Evolutionary conservation across 2,329 filamentous ascomycete genomes (phyloP).

Genomic region (Dactylella cylindrospora): DNA sequence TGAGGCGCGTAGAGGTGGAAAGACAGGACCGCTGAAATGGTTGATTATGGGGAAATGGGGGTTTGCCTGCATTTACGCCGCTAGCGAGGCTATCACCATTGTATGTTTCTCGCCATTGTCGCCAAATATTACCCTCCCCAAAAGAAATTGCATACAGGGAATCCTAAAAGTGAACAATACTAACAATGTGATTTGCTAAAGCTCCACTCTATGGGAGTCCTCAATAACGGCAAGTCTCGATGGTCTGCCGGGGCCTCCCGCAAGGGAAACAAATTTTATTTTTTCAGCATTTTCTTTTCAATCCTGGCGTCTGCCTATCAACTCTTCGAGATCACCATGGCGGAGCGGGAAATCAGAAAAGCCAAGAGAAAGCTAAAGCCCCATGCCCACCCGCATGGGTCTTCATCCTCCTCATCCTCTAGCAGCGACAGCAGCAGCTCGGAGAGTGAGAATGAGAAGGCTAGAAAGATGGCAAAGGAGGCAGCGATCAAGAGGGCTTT

Average conservation of each 20-base stretch:
- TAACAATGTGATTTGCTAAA: neutral
- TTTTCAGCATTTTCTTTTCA: constrained; percentile 34
- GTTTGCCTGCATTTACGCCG: constrained; percentile 36
- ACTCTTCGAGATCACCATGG: constrained; percentile 33
- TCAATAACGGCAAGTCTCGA: constrained; percentile 23
- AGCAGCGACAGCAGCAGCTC: constrained; percentile 1
- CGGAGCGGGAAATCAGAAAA: constrained; percentile 16
- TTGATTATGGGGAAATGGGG: constrained; percentile 42
- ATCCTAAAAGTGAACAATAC: too few relatives aligned
- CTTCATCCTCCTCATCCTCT: constrained; percentile 10
- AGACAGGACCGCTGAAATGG: constrained; percentile 38
- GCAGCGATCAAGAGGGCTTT: constrained; percentile 11
- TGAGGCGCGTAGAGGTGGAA: constrained; percentile 28
- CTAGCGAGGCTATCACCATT: constrained; percentile 36
- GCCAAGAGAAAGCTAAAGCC: constrained; percentile 15
- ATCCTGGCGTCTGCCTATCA: constrained; percentile 38
- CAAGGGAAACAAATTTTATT: constrained; percentile 40
- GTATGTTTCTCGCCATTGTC: constrained; percentile 9
- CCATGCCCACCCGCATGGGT: constrained; percentile 10
- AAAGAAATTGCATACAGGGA: too few relatives aligned
- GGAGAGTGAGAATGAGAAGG: neutral
- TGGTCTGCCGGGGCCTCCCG: constrained; percentile 24
- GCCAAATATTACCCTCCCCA: too few relatives aligned
- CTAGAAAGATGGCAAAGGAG: constrained; percentile 1
- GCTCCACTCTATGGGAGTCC: constrained; percentile 35